Percentiles rank a stretch among this genome's conserved stretches.
Evolutionary conservation across 2,329 filamentous ascomycete genomes (phyloP).

Genomic region (Arthrocladium fulminans): DNA sequence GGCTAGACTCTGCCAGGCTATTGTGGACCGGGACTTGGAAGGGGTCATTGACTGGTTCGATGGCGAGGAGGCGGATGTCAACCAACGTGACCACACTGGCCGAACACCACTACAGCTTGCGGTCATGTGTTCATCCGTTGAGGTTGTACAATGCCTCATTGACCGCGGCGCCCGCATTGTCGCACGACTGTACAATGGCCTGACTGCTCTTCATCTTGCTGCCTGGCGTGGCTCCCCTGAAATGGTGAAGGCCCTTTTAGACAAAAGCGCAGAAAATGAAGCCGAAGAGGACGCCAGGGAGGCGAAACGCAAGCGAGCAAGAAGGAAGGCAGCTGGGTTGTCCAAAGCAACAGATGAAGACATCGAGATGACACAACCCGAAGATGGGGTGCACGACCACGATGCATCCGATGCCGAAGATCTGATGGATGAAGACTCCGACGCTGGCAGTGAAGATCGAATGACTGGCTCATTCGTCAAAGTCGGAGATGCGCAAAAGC

Average conservation of each 20-base stretch:
- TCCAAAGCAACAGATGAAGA: conserved; percentile 2
- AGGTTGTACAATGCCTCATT: conserved; percentile 63
- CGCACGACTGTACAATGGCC: conserved; percentile 66
- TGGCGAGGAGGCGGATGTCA: conserved; percentile 56
- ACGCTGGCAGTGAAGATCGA: conserved; percentile 37
- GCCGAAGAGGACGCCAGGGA: conserved; percentile 45
- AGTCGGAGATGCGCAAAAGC: conserved; percentile 36
- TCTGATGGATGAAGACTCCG: conserved; percentile 36
- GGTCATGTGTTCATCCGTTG: conserved; percentile 56
- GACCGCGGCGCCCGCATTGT: conserved; percentile 64
- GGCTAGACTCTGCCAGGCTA: conserved; percentile 66
- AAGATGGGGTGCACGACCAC: conserved; percentile 22
- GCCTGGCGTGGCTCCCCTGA: conserved; percentile 58
- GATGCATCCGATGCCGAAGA: conserved; percentile 32
- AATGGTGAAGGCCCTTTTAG: conserved; percentile 63
- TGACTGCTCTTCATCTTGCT: conserved; percentile 74
- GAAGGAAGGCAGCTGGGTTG: conserved; percentile 14
- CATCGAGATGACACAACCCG: conserved; percentile 9
- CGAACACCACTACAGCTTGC: conserved; percentile 72
- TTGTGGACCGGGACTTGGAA: conserved; percentile 63
- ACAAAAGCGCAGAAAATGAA: conserved; percentile 66
- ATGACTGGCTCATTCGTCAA: conserved; percentile 64
- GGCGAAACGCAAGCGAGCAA: conserved; percentile 18
- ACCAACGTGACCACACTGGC: conserved; percentile 68
- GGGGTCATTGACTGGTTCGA: conserved; percentile 59